phyloP scores from a whole-genome alignment of 106 monocot species.

The Acorus calamus region DNA sequence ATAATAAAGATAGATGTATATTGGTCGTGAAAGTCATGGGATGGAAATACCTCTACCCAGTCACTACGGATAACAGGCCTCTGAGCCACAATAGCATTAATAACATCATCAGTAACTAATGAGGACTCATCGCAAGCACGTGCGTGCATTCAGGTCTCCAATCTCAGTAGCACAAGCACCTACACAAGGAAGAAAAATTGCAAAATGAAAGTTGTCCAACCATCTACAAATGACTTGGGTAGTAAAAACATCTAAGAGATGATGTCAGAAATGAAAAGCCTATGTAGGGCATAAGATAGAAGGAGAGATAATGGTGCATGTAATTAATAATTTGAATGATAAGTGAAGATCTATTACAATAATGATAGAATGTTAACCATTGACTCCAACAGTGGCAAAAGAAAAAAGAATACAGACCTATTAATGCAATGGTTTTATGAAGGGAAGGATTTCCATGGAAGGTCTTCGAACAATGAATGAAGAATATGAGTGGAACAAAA shows the following conservation, averaged over 20 bases:
- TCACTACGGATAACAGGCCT: constrained; percentile 43
- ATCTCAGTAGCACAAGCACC: constrained; percentile 47
- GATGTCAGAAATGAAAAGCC: background rate
- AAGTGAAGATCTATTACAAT: background rate
- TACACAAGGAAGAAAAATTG: constrained; percentile 7
- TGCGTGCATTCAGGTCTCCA: constrained; percentile 75
- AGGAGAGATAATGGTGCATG: too few relatives aligned
- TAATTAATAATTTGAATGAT: too few relatives aligned
- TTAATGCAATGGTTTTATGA: constrained; percentile 43
- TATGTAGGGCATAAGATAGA: background rate
- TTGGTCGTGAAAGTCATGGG: background rate
- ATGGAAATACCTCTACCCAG: constrained; percentile 60
- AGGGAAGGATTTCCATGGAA: constrained; percentile 19
- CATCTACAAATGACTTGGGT: background rate
- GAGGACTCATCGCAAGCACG: constrained; percentile 58
- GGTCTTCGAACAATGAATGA: constrained; percentile 19
- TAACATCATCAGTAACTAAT: constrained; percentile 41
- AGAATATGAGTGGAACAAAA: constrained; percentile 39
- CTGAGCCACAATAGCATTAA: constrained; percentile 54
- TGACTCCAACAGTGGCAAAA: too few relatives aligned
- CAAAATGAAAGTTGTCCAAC: background rate
- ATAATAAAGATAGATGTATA: too few relatives aligned
- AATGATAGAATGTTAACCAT: background rate
- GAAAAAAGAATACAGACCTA: constrained; percentile 43
- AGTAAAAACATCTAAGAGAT: background rate